Conservation (phyloP, 805 yeast genomes). For the Wickerhamomyces bovis region DNA sequence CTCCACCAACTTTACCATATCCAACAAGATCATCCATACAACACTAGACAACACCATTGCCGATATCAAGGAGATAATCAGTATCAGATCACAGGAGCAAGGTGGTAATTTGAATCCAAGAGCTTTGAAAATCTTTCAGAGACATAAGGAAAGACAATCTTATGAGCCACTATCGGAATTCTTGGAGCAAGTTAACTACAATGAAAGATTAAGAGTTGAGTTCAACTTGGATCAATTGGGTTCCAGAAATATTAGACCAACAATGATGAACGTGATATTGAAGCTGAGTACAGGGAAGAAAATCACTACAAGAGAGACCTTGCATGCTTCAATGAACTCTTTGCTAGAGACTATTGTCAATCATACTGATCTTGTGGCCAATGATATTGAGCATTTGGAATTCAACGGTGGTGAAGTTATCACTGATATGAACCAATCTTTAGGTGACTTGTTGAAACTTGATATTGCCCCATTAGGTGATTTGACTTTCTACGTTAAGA, state of each 20-base stretch:
- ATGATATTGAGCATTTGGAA: constrained; percentile 13
- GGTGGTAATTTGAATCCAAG: constrained; percentile 16
- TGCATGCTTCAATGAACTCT: constrained; percentile 10
- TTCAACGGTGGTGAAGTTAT: constrained; percentile 16
- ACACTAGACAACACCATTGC: constrained; percentile 22
- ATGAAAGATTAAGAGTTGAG: constrained; percentile 17
- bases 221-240: constrained; percentile 10
- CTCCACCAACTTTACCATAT: constrained; percentile 7
- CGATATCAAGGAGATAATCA: constrained; percentile 20
- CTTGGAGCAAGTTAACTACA: constrained; percentile 4
- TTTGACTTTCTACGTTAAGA: constrained; percentile 22
- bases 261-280: constrained; percentile 15
- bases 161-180: constrained; percentile 14
- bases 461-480: constrained; percentile 29
- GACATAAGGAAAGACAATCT: constrained; percentile 9
- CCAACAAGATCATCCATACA: constrained; percentile 15
- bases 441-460: constrained; percentile 26
- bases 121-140: constrained; percentile 9
- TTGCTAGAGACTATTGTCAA: constrained; percentile 15
- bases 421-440: constrained; percentile 15
- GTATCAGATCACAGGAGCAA: constrained; percentile 11
- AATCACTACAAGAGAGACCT: constrained; percentile 8
- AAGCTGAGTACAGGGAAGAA: constrained; percentile 16
- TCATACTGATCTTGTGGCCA: constrained; percentile 8
- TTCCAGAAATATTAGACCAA: constrained; percentile 5